Conservation (phyloP, 441 rosid species). For the Erodium moschatum region DNA sequence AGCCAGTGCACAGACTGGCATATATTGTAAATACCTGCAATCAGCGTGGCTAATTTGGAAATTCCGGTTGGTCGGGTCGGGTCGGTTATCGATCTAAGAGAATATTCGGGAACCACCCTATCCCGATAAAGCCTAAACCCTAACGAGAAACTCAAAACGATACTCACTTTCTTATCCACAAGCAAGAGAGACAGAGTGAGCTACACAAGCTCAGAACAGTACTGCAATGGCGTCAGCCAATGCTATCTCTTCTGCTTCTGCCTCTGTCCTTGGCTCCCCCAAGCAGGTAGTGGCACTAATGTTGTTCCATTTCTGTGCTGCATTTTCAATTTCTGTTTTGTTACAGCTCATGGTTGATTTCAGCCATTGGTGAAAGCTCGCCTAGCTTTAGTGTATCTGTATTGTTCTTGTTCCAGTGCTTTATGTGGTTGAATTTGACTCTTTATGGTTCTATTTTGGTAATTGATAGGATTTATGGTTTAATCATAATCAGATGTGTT, state of each 20-base stretch:
- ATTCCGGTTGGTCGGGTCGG: background rate
- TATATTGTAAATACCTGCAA: background rate
- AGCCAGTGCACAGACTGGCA: background rate
- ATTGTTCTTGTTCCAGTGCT: background rate
- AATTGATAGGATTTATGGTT: background rate
- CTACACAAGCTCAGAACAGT: background rate
- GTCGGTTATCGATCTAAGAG: background rate
- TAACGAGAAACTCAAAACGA: background rate
- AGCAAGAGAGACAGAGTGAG: background rate
- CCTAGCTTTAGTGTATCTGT: background rate
- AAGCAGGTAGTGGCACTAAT: background rate
- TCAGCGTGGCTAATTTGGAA: background rate
- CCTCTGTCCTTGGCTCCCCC: background rate
- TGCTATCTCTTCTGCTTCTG: background rate
- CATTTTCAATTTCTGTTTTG: background rate
- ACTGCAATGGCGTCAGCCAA: background rate
- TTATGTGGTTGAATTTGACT: background rate
- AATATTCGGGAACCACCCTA: background rate
- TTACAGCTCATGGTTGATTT: background rate
- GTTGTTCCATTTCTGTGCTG: background rate
- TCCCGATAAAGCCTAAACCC: background rate
- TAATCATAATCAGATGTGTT: slow-evolving; percentile 43
- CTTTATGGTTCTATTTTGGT: background rate
- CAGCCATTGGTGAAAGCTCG: background rate
- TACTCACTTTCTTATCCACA: slow-evolving; percentile 1